Conservation (phyloP, 805 yeast species). For the Hanseniaspora jakobsenii region DNA sequence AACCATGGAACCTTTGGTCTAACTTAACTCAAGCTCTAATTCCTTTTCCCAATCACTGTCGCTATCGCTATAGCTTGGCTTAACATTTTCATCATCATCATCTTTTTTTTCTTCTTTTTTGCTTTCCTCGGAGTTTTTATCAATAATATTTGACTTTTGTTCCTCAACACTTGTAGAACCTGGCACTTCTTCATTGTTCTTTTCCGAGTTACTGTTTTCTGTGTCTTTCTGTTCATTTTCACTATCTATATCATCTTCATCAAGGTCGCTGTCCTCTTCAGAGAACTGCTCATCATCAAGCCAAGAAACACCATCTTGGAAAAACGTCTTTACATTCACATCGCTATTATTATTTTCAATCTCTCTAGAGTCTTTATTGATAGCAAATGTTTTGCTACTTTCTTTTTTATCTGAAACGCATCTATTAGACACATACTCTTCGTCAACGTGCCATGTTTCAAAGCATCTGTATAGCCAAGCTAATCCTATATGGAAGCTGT, state of each 20-base stretch:
- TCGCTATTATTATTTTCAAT: conserved; percentile 30
- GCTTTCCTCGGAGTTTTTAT: conserved; percentile 25
- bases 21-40: conserved; percentile 8
- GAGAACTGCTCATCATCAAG: conserved; percentile 23
- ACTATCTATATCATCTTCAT: conserved; percentile 11
- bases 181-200: conserved; percentile 9
- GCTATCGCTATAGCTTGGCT: conserved; percentile 16
- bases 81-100: conserved; percentile 14
- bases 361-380: no score
- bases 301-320: conserved; percentile 17
- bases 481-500: neutral
- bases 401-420: conserved; percentile 25
- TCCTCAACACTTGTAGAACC: no score
- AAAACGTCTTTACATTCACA: conserved; percentile 17
- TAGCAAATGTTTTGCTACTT: conserved; percentile 29
- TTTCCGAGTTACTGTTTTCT: conserved; percentile 11
- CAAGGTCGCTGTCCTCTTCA: conserved; percentile 23
- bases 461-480: conserved; percentile 6
- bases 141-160: no score
- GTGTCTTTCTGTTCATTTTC: no score
- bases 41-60: conserved; percentile 13
- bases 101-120: conserved; percentile 19
- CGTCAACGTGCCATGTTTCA: conserved; percentile 9
- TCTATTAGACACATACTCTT: conserved; percentile 5
- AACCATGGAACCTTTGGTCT: no score